Evolutionary conservation across 257 asterid genomes (phyloP), one percentile per base, ranked within the genome.

Genomic region (Fraxinus pennsylvanica): DNA sequence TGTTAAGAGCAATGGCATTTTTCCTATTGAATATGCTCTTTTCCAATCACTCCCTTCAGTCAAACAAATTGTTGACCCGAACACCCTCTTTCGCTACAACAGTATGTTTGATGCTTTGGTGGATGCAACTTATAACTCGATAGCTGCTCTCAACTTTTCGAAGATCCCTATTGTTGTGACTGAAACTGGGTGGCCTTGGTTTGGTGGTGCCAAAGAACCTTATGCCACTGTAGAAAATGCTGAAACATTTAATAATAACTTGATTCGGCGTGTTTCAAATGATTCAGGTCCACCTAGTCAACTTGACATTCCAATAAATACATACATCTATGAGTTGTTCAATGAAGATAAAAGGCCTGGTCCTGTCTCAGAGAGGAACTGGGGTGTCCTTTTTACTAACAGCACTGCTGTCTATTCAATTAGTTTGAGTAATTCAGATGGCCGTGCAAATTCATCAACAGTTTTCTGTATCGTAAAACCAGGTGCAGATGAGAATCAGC

Each of bases 151-250:
- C 78, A 89, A 90, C 75, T 84, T 93, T 38, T 86, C 97, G 0
- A 89, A 86, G 3, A 90, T 93, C 81, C 95, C 95, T 0, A 75
- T 93, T 12, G 89, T 92, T 12, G 98, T 92, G 68, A 90, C 97
- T 0, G 98, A 93, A 82, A 90, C 98, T 0, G 98, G 98, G 6
- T 93, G 98, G 98, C 98, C 98, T 0, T 93, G 86, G 85, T 65
- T 81, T 32, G 97, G 98, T 0, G 91, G 90, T 35, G 69, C 89
- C 22, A 87, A 76, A 0, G 98, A 93, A 74, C 92, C 94, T 0
- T 91, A 89, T 75, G 97, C 98, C 10, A 87, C 95, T 0, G 5
- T 73, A 17, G 79, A 74, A 70, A 90, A 93, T 67, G 95, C 98
- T 0, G 94, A 88, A 75, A 81, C 86, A 0, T 93, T 85, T 68